Base-by-base conservation (phyloP, 805 yeast species). In the Nakazawaea wyomingensis region DNA sequence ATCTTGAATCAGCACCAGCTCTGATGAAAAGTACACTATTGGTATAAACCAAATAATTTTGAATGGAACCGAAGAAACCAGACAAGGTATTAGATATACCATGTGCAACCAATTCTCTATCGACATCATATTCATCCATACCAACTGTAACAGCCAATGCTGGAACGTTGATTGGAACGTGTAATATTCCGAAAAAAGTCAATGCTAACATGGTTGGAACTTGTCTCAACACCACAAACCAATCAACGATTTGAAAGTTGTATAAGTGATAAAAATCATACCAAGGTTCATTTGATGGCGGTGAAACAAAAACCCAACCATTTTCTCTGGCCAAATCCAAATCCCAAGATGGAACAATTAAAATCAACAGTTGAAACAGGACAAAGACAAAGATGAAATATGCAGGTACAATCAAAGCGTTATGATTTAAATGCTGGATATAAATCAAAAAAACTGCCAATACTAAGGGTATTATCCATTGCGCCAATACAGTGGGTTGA, bases 81-180 rank as follows among this genome's bases (percentile, higher is more conserved):
- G 96, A 83, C 5, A 93, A 53, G 9, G 84, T 80, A 58, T 93
- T 93, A 4, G 96, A 86, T 47, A 83, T 74, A 3, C 99, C 99
- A 63, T 93, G 99, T 0, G 97, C 97, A 26, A 91, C 82, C 45
- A 93, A 72, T 63, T 93, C 99, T 46, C 90, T 73, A 61, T 93
- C 96, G 32, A 93, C 96, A 58, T 90, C 95, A 51, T 85, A 78
- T 44, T 82, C 81, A 60, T 85, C 93, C 74, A 85, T 82, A 3
- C 87, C 86, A 1, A 87, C 75, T 5, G 96, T 84, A 14, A 90
- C 93, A 0, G 98, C 97, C 37, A 93, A 70, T 0, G 99, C 98
- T 1, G 99, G 99, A 11, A 93, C 97, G 59, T 93, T 93, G 47
- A 93, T 93, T 4, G 99, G 99, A 9, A 93, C 99, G 55, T 93